phyloP scores from a whole-genome alignment of 257 asterid genomes.

The Forsythia viridissima region DNA sequence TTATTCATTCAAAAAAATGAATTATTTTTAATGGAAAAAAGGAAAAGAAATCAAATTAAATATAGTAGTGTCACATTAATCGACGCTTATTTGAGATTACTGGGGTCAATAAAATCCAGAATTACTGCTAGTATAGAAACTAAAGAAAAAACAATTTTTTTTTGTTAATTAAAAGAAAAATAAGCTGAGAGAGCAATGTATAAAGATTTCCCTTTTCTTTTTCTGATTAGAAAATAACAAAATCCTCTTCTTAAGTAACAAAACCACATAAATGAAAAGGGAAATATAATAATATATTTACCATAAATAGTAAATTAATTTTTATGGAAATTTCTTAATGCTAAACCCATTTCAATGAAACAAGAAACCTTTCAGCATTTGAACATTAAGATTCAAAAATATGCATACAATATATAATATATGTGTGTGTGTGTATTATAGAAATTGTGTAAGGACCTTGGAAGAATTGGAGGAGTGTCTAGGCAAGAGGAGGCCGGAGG shows the following conservation, averaged over 20 bases:
- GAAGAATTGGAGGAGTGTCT: constrained; percentile 50
- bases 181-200: not conserved
- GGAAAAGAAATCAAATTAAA: not conserved
- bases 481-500: constrained; percentile 67
- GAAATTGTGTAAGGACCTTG: constrained; percentile 25
- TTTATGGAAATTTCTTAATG: not conserved
- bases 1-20: not conserved
- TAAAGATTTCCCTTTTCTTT: not conserved
- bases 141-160: not conserved
- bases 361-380: not conserved
- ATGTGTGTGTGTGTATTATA: too few species aligned
- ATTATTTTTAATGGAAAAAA: not conserved
- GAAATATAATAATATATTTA: not conserved
- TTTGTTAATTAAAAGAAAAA: not conserved
- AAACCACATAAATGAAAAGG: not conserved
- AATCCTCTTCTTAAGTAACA: too few species aligned
- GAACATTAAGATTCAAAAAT: not conserved
- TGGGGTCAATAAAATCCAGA: not conserved
- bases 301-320: not conserved
- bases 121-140: not conserved
- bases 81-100: not conserved
- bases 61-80: not conserved
- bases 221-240: too few species aligned
- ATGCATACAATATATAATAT: too few species aligned
- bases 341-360: too few species aligned